These are phyloP conservation scores for Entomortierella chlamydospora DNA, from an alignment of 192 early-diverging fungal species.

Conservation along the genomic window DNA sequence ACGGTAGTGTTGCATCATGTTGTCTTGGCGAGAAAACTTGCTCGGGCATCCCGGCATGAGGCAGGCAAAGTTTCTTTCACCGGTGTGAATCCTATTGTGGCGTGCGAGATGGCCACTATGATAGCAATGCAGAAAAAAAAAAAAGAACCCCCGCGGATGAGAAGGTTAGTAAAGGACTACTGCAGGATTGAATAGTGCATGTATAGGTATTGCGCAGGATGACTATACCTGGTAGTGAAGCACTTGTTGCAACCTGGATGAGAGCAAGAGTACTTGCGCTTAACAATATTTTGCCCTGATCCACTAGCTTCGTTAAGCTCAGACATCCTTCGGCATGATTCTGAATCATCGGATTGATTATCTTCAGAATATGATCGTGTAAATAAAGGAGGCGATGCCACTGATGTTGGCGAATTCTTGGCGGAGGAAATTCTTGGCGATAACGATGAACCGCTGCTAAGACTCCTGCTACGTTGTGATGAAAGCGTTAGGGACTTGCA, in stretches of 20 bases:
- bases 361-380: conserved; percentile 41
- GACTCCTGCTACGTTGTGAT: conserved; percentile 45
- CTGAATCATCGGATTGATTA: conserved; percentile 35
- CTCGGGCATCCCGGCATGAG: conserved; percentile 74
- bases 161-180: no score
- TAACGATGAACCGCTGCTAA: conserved; percentile 30
- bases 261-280: conserved; percentile 80
- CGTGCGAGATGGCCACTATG: conserved; percentile 82
- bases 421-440: conserved; percentile 21
- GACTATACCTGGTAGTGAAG: conserved; percentile 78
- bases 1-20: conserved; percentile 91
- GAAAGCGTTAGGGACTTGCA: neutral
- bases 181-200: no score
- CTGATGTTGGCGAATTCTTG: conserved; percentile 2
- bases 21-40: conserved; percentile 85
- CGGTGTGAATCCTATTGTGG: conserved; percentile 85
- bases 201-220: neutral
- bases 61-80: conserved; percentile 84
- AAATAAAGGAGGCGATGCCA: conserved; percentile 28
- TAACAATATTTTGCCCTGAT: conserved; percentile 29
- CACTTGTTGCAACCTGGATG: conserved; percentile 76
- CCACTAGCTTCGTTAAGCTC: conserved; percentile 16
- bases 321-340: conserved; percentile 32
- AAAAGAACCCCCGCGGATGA: no score
- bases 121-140: neutral